These are phyloP conservation scores for Xylariaceae sp. DNA, from an alignment of 2,329 filamentous ascomycete genomes.

Conservation along the genomic window DNA sequence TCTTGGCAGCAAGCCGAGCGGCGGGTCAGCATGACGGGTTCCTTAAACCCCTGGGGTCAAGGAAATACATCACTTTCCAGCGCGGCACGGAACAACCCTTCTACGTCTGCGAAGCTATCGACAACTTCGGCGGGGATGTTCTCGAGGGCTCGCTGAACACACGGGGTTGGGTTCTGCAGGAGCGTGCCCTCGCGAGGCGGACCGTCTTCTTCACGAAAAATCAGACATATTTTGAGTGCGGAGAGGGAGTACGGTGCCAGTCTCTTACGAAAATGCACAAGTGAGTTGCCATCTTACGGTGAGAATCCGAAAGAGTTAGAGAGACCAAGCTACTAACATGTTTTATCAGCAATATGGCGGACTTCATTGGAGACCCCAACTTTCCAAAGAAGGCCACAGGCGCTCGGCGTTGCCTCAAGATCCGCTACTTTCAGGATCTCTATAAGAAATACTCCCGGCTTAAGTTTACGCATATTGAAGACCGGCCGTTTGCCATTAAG, in stretches of 20 bases:
- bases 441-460: constrained; percentile 17
- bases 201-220: constrained; percentile 45
- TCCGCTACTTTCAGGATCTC: constrained; percentile 20
- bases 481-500: constrained; percentile 21
- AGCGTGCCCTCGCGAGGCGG: constrained; percentile 43
- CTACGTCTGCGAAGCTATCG: constrained; percentile 39
- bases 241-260: constrained; percentile 42
- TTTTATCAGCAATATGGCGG: constrained; percentile 28
- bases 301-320: no score
- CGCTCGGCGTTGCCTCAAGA: constrained; percentile 4
- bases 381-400: constrained; percentile 30
- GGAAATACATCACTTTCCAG: constrained; percentile 9
- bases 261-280: constrained; percentile 42
- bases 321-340: no score
- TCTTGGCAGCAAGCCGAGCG: constrained; percentile 32
- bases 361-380: constrained; percentile 38
- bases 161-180: constrained; percentile 49
- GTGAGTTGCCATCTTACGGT: constrained; percentile 32
- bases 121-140: constrained; percentile 44
- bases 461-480: constrained; percentile 14
- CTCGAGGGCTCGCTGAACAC: constrained; percentile 38
- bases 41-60: constrained; percentile 16
- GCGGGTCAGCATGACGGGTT: constrained; percentile 30
- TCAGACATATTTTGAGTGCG: constrained; percentile 49
- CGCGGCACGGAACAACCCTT: constrained; percentile 10